Evolutionary conservation across 768 basidiomycete species (phyloP).

Genomic region (Ephemerocybe angulata): DNA sequence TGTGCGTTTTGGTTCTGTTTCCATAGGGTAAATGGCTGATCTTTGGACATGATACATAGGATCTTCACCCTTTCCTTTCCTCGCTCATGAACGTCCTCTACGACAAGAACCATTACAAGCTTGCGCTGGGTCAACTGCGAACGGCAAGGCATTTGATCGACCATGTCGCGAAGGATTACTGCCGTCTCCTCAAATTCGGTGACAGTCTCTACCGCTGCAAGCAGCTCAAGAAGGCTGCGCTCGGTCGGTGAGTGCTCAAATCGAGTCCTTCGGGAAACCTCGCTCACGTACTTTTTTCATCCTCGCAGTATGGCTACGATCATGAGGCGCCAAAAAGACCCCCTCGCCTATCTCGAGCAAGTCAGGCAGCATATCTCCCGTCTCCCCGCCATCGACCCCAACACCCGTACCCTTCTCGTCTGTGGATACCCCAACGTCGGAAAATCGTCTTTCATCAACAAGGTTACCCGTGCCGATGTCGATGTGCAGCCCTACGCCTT

Average conservation of each 20-base stretch:
- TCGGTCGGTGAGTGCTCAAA: conserved; percentile 76
- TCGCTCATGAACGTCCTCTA: conserved; percentile 98
- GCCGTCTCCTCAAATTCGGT: conserved; percentile 94
- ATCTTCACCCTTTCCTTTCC: conserved; percentile 93
- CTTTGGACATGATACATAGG: conserved; percentile 34
- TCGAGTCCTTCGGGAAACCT: background rate
- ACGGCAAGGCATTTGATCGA: conserved; percentile 96
- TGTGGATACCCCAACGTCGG: conserved; percentile 99
- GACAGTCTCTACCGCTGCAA: conserved; percentile 98
- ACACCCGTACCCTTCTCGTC: conserved; percentile 94
- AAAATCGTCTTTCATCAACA: conserved; percentile 99
- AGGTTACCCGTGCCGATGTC: conserved; percentile 97
- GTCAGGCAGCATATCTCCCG: conserved; percentile 98
- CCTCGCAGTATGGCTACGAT: conserved; percentile 90
- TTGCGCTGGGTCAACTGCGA: conserved; percentile 94
- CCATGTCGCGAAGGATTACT: conserved; percentile 96
- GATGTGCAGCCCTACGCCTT: conserved; percentile 99
- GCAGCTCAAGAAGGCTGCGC: conserved; percentile 94
- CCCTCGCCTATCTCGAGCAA: conserved; percentile 96
- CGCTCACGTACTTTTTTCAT: background rate
- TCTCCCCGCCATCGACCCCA: conserved; percentile 97
- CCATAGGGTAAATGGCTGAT: conserved; percentile 24
- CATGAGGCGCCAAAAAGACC: conserved; percentile 98
- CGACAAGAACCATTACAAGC: conserved; percentile 99
- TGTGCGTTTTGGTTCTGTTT: conserved; percentile 45